Evolutionary conservation across 2,329 filamentous ascomycete genomes (phyloP), one percentile per base, ranked within the genome.

Genomic region (Colletotrichum sp.): DNA sequence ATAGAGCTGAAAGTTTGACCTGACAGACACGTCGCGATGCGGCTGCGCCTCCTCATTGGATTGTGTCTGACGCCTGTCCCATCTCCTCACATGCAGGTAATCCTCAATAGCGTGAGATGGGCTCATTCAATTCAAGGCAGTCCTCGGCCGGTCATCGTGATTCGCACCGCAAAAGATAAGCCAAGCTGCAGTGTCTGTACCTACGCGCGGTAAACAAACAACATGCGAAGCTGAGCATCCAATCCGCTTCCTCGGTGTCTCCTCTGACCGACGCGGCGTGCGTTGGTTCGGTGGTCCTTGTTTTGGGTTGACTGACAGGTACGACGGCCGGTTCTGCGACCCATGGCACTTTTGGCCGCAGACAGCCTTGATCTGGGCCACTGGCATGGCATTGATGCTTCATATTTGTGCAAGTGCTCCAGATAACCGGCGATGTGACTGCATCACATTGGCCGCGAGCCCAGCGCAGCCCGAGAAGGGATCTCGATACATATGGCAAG

Each of bases 401-500:
- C 57, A 18, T 21, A 64, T 73, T 52, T 59, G 70, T 69, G 63
- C 26, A 62, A 57, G 28, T 67, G 73, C 63, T 32, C 64, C 63
- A 76, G 73, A 68, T 63, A 76, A 68, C 57, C 24, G 26, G 16
- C 16, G 26, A 57, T 34, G 26, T 57, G 32, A 68, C 69, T 34
- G 34, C 64, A 57, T 57, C 32, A 60, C 62, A 73, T 69, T 64
- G 69, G 68, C 73, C 59, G 44, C 18, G 32, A 64, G 44, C 44
- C 12, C 73, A 66, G 44, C 21, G 32, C 70, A 24, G 57, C 28
- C 18, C 18, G 63, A 69, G 73, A 64, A 65, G 34, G 34, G 39
- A 76, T 76, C 73, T 76, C 73, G 70, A 76, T 76, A 73, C 73
- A 60, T 62, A 59, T 57, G 44, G 28, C 26, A 49, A 69, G 73